These are phyloP conservation scores for Sphagnum magellanicum DNA, from an alignment of 228 moss, liverwort and hornwort species.

Conservation along the genomic window DNA sequence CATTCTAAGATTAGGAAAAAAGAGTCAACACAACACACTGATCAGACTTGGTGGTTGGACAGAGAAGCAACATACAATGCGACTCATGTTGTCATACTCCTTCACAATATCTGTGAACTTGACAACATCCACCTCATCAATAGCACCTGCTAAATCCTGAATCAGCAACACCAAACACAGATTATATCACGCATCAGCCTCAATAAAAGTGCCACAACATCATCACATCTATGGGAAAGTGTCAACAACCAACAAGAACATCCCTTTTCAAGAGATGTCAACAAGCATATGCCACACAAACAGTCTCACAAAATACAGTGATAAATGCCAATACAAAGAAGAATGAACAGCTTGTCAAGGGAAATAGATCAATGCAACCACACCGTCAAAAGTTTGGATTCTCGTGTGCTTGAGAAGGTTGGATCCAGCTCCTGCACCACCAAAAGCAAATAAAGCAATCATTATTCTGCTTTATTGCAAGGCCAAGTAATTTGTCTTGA, in stretches of 20 bases:
- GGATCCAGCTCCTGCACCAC: constrained; percentile 54
- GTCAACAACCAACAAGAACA: background rate
- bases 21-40: too few relatives aligned
- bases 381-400: constrained; percentile 60
- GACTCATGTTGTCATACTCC: constrained; percentile 65
- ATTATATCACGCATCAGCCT: background rate
- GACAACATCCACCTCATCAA: constrained; percentile 41
- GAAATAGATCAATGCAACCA: background rate
- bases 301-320: background rate
- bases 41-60: too few relatives aligned
- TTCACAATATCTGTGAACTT: constrained; percentile 61
- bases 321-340: background rate
- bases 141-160: constrained; percentile 49
- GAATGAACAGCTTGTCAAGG: background rate
- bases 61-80: constrained; percentile 29
- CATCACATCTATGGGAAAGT: background rate
- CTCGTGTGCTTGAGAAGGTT: constrained; percentile 48
- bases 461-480: too few relatives aligned
- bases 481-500: too few relatives aligned
- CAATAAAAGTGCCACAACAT: background rate
- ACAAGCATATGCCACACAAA: too few relatives aligned
- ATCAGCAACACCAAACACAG: constrained; percentile 3
- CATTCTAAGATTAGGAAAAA: too few relatives aligned
- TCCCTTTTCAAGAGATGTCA: too few relatives aligned
- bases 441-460: too few relatives aligned